A percentile compares a stretch with the other conserved stretches of the same genome.
These are phyloP conservation scores for Wickerhamiella cacticola DNA, from an alignment of 805 yeast species.

Conservation along the genomic window DNA sequence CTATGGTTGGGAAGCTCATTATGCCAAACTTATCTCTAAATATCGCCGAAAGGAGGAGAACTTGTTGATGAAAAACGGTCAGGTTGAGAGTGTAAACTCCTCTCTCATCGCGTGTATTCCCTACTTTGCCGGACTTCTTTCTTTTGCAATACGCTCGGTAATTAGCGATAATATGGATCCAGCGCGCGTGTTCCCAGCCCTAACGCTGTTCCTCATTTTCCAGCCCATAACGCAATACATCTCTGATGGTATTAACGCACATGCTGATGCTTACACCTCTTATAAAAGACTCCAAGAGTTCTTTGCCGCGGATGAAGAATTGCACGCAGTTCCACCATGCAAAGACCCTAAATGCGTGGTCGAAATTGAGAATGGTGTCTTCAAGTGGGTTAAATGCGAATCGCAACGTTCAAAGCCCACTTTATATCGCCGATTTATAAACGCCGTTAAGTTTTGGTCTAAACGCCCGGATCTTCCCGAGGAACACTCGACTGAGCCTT, in stretches of 20 bases:
- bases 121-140: slow-evolving; percentile 54
- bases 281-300: slow-evolving; percentile 21
- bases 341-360: slow-evolving; percentile 5
- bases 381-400: slow-evolving; percentile 46
- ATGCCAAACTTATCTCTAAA: slow-evolving; percentile 41
- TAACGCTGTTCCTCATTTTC: slow-evolving; percentile 56
- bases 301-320: slow-evolving; percentile 31
- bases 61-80: slow-evolving; percentile 42
- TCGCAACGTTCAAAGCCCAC: background rate
- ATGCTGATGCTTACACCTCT: slow-evolving; percentile 32
- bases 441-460: background rate
- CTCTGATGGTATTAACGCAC: slow-evolving; percentile 35
- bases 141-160: slow-evolving; percentile 38
- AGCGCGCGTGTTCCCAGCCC: slow-evolving; percentile 57
- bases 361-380: slow-evolving; percentile 36
- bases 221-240: slow-evolving; percentile 55
- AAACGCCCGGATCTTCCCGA: background rate
- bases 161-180: slow-evolving; percentile 38
- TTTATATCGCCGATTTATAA: background rate
- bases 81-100: slow-evolving; percentile 44
- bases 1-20: slow-evolving; percentile 87
- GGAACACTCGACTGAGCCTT: background rate
- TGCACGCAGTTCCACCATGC: slow-evolving; percentile 22
- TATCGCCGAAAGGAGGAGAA: slow-evolving; percentile 35
- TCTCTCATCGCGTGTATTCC: slow-evolving; percentile 61